These are phyloP conservation scores for Hypoxylon crocopeplum DNA, from an alignment of 495 filamentous ascomycete species.

Conservation along the genomic window DNA sequence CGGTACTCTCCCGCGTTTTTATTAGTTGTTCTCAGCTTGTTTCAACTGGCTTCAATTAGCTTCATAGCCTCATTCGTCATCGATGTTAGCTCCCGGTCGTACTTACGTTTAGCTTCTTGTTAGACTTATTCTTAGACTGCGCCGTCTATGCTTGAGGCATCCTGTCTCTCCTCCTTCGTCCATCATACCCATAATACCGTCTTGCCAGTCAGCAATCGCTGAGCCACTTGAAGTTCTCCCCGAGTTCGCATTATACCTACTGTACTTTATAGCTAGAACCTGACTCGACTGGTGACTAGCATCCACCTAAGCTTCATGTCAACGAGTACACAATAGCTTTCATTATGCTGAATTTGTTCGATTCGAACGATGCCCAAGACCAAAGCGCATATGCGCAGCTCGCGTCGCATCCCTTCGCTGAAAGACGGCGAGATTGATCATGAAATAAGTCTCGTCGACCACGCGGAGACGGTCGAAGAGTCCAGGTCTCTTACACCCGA, in stretches of 20 bases:
- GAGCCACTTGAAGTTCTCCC: neutral
- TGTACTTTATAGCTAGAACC: slow-evolving; percentile 8
- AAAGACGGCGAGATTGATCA: slow-evolving; percentile 66
- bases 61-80: slow-evolving; percentile 35
- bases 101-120: slow-evolving; percentile 11
- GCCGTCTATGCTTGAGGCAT: slow-evolving; percentile 1
- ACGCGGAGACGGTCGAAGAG: slow-evolving; percentile 25
- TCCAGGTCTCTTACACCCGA: slow-evolving; percentile 19
- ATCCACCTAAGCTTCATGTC: neutral
- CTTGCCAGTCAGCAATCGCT: neutral
- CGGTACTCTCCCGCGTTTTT: neutral
- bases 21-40: neutral
- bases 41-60: slow-evolving; percentile 1
- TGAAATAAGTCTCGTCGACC: slow-evolving; percentile 65
- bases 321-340: slow-evolving; percentile 11
- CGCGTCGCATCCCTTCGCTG: slow-evolving; percentile 55
- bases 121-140: slow-evolving; percentile 4
- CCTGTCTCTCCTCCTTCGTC: neutral
- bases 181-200: neutral
- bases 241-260: neutral
- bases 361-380: slow-evolving; percentile 50
- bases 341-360: slow-evolving; percentile 31
- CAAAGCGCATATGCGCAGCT: slow-evolving; percentile 49
- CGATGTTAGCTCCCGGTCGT: slow-evolving; percentile 16
- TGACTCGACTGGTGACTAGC: neutral